Percentiles rank a stretch among this genome's conserved stretches.
Evolutionary conservation across 129 eudicot genomes (phyloP).

Genomic region (Escallonia herrerae): DNA sequence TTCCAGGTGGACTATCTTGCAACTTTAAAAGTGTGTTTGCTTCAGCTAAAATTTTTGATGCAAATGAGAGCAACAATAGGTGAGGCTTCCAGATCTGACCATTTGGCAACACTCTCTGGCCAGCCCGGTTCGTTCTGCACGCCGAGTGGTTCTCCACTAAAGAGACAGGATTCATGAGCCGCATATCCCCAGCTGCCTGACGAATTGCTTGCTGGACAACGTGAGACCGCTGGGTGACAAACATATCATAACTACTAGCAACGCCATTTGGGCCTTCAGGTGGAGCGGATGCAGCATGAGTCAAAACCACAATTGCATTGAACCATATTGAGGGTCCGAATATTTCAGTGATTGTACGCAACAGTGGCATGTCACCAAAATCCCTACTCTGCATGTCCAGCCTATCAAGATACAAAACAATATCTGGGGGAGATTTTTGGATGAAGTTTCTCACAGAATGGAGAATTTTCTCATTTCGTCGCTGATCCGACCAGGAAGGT

Average conservation of each 20-base stretch:
- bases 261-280: conserved; percentile 98
- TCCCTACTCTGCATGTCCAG: conserved; percentile 93
- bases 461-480: conserved; percentile 72
- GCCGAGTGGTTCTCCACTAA: conserved; percentile 96
- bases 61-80: conserved; percentile 76
- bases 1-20: conserved; percentile 96
- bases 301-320: conserved; percentile 93
- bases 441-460: conserved; percentile 74
- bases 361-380: conserved; percentile 84
- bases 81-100: conserved; percentile 99
- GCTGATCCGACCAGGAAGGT: conserved; percentile 90
- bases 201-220: conserved; percentile 95
- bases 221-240: conserved; percentile 95
- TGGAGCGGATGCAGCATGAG: conserved; percentile 99
- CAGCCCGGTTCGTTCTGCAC: conserved; percentile 85
- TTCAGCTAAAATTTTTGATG: conserved; percentile 91
- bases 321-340: conserved; percentile 99
- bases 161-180: conserved; percentile 97
- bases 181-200: conserved; percentile 98
- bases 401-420: conserved; percentile 88
- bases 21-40: conserved; percentile 81
- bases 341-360: conserved; percentile 79
- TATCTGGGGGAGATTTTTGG: conserved; percentile 91
- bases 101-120: conserved; percentile 94
- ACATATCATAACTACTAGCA: conserved; percentile 89